phyloP scores from a whole-genome alignment of 2,329 filamentous ascomycete species.

The Xylariaceae sp. region DNA sequence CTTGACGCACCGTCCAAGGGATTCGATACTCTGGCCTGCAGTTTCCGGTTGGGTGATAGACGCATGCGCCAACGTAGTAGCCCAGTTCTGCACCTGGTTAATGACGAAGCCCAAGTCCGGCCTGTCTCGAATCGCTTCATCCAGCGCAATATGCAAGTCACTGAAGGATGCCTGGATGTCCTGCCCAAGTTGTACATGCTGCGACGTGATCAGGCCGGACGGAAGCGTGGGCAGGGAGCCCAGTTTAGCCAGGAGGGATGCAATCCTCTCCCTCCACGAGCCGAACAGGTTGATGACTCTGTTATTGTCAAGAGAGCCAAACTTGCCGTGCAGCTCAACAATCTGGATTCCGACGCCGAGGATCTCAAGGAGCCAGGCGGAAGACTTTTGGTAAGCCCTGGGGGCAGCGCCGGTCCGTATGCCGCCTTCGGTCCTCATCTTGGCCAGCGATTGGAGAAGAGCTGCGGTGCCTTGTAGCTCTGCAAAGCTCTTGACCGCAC shows the following conservation, averaged over 20 bases:
- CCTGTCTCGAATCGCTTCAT: constrained; percentile 38
- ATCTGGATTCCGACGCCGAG: constrained; percentile 57
- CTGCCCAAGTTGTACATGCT: constrained; percentile 30
- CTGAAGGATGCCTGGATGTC: constrained; percentile 34
- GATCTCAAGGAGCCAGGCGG: constrained; percentile 64
- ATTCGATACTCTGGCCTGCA: constrained; percentile 27
- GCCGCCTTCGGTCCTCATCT: constrained; percentile 16
- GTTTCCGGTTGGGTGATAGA: constrained; percentile 7
- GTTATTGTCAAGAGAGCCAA: constrained; percentile 50
- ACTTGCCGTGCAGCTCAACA: constrained; percentile 59
- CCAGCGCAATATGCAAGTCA: constrained; percentile 38
- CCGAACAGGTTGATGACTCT: constrained; percentile 40
- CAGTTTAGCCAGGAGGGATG: constrained; percentile 38
- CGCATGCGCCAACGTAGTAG: constrained; percentile 35
- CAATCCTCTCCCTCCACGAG: constrained; percentile 46
- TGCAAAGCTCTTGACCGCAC: constrained; percentile 33
- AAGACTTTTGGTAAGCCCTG: constrained; percentile 27
- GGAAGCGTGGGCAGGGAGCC: constrained; percentile 45
- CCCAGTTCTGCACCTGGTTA: constrained; percentile 62
- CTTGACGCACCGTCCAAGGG: constrained; percentile 55
- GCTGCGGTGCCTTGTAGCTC: constrained; percentile 35
- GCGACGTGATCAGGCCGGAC: constrained; percentile 40
- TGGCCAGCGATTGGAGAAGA: constrained; percentile 34
- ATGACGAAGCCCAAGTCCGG: constrained; percentile 61
- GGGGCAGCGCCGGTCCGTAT: constrained; percentile 18